Percentiles rank a stretch among this genome's conserved stretches.
Evolutionary conservation across 441 rosid genomes (phyloP).

Genomic region (Bruguiera hainesii): DNA sequence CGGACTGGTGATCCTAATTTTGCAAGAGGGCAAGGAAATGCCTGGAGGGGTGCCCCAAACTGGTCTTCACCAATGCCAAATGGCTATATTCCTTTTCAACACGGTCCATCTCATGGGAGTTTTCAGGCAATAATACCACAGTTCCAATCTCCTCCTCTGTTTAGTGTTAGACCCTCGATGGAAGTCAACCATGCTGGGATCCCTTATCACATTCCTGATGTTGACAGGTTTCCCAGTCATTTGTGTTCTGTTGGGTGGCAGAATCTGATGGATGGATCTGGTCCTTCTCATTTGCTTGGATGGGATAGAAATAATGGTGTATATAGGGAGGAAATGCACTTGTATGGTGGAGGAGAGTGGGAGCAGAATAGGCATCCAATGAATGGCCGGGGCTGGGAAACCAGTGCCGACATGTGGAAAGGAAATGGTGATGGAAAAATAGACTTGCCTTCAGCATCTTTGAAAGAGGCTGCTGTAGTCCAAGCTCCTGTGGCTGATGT

Average conservation of each 20-base stretch:
- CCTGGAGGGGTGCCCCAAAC: conserved; percentile 88
- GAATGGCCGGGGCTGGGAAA: conserved; percentile 79
- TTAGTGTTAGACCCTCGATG: conserved; percentile 79
- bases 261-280: conserved; percentile 83
- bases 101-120: conserved; percentile 81
- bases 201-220: conserved; percentile 75
- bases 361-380: conserved; percentile 67
- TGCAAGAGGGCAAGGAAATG: conserved; percentile 85
- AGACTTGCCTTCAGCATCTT: conserved; percentile 54
- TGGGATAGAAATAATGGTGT: conserved; percentile 84
- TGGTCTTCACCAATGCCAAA: conserved; percentile 81
- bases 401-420: conserved; percentile 69
- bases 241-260: conserved; percentile 92
- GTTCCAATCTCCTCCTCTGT: conserved; percentile 71
- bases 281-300: conserved; percentile 76
- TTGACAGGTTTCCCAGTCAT: conserved; percentile 80
- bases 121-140: conserved; percentile 79
- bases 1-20: conserved; percentile 58
- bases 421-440: conserved; percentile 60
- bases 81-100: conserved; percentile 88
- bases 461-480: conserved; percentile 52
- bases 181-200: conserved; percentile 80
- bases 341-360: conserved; percentile 79
- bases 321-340: conserved; percentile 79
- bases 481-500: conserved; percentile 53